These are phyloP conservation scores for Phaffia australis DNA, from an alignment of 768 basidiomycete species.

Conservation along the genomic window DNA sequence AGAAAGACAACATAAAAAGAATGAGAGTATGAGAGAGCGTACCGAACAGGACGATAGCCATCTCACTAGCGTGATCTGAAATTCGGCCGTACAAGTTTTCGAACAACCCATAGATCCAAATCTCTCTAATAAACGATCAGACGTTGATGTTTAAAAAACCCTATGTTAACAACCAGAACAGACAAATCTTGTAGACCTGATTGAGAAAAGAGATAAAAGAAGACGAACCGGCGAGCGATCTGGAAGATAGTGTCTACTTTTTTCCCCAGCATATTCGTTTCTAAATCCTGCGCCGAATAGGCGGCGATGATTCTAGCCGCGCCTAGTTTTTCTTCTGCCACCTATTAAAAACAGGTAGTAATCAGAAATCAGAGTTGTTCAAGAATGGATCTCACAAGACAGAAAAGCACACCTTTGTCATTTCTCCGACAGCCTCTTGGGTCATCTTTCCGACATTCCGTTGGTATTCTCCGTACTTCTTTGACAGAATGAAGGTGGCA, in stretches of 20 bases:
- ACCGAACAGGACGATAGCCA: constrained; percentile 10
- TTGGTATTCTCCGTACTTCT: constrained; percentile 24
- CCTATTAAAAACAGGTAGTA: neutral
- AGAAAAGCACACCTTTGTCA: constrained; percentile 23
- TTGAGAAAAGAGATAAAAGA: no score
- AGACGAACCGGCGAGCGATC: constrained; percentile 8
- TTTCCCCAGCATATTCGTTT: constrained; percentile 14
- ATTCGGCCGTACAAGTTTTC: neutral
- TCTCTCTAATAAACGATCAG: constrained; percentile 9
- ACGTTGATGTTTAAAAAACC: no score
- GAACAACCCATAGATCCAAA: constrained; percentile 13
- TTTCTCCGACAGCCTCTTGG: constrained; percentile 23
- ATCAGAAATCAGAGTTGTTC: neutral
- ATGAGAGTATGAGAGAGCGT: neutral
- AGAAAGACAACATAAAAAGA: neutral
- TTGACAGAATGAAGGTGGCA: constrained; percentile 5
- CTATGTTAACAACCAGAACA: neutral
- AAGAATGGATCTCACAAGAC: neutral
- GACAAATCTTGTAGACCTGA: neutral
- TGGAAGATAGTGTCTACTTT: constrained; percentile 25
- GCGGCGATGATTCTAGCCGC: constrained; percentile 24
- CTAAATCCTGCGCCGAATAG: constrained; percentile 22
- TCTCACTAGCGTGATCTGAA: constrained; percentile 10
- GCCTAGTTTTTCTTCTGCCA: constrained; percentile 25
- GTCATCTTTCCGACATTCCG: constrained; percentile 10